A percentile compares a stretch with the other conserved stretches of the same genome.
phyloP scores from a whole-genome alignment of 148 eudicot genomes.

The Pouteria glomerata region DNA sequence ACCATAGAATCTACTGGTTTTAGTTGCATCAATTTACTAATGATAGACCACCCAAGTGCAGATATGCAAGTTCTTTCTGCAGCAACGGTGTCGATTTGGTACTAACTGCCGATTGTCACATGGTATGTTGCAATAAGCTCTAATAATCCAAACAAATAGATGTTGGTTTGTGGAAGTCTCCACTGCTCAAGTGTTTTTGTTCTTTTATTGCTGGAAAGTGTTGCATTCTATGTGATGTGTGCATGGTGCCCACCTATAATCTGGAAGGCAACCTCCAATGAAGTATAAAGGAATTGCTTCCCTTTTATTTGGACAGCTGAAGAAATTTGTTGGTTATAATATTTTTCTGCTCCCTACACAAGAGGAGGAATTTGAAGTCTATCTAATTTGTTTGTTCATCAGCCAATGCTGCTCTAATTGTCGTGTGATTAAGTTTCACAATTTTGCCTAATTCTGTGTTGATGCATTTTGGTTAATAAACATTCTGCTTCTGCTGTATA shows the following conservation, averaged over 20 bases:
- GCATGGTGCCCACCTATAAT: neutral
- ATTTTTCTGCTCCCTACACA: neutral
- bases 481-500: neutral
- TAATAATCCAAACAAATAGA: neutral
- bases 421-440: neutral
- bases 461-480: neutral
- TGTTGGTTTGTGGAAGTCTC: neutral
- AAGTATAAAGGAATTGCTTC: neutral
- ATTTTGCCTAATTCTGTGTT: neutral
- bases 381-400: neutral
- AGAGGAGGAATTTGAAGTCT: neutral
- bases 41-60: constrained; percentile 77
- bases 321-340: neutral
- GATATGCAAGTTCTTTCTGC: constrained; percentile 99
- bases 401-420: neutral
- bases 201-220: neutral
- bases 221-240: neutral
- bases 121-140: constrained; percentile 62
- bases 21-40: constrained; percentile 49
- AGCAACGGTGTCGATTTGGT: constrained; percentile 97
- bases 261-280: neutral
- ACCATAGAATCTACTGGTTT: constrained; percentile 13
- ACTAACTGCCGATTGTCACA: constrained; percentile 95
- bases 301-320: neutral
- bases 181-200: neutral